Base-by-base conservation (phyloP, 2,329 filamentous ascomycete genomes). In the Cephalotrichum gorgonifer region DNA sequence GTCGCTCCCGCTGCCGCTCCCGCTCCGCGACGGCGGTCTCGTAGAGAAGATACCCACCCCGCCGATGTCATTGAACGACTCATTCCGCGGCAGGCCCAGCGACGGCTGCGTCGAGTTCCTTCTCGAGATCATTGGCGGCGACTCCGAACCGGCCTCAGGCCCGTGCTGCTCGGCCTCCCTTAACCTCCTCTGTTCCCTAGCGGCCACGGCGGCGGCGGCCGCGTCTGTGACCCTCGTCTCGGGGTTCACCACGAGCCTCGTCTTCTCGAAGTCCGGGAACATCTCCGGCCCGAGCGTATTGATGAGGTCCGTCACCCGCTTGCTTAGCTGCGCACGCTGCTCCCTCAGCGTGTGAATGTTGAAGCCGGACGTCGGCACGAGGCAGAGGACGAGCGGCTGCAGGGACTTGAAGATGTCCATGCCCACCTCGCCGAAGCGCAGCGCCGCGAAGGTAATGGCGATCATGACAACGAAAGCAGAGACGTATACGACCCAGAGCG, bases 391-490 rank as follows among this genome's bases (percentile, higher is more conserved):
- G 9, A 98, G 78, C 6, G 93, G 93, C 9, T 88, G 81, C 15
- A 98, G 76, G 0, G 91, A 97, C 68, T 97, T 98, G 70, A 93
- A 73, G 50, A 98, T 96, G 62, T 98, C 93, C 89, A 98, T 96
- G 47, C 91, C 93, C n/a, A 95, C 85, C 68, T 98, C 93, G 43
- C 93, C 93, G 56, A 97, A 95, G 11, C 93, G 85, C 47, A 98
- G 81, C 6, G 93, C 88, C 4, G 89, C 90, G 64, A 95, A 96
- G 0, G 90, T 96, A 57, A 96, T 85, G 23, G 82, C 78, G 6
- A 90, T 86, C 72, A 95, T 95, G 55, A 94, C 70, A 44, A 88
- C 74, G 70, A 87, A 83, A 45, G 89, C 86, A 35, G 81, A 78
- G 9, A 88, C 63, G 54, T 90, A 81, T 11, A 94, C 78, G 22